Evolutionary conservation across 1,284 basidiomycete species (phyloP).

Genomic region (Volvariella surrecta): DNA sequence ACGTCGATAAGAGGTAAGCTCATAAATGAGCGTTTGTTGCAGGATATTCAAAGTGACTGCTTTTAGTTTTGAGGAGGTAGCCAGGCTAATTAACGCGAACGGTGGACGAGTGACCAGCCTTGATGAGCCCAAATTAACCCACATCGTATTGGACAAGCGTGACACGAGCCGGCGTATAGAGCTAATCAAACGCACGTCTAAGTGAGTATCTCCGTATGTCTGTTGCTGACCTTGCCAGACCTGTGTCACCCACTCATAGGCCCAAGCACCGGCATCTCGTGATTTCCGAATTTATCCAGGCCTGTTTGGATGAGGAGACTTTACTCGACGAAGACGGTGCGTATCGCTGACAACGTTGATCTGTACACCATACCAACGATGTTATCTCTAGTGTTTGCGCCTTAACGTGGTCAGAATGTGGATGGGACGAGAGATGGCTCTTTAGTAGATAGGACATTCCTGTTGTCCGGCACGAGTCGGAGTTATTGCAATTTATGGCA

Average conservation of each 20-base stretch:
- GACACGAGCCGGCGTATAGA: constrained; percentile 64
- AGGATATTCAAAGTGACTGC: constrained; percentile 5
- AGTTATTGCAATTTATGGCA: background rate
- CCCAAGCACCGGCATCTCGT: constrained; percentile 76
- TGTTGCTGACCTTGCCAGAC: constrained; percentile 9
- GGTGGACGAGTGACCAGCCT: constrained; percentile 68
- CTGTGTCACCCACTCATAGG: too few species aligned
- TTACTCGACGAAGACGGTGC: constrained; percentile 74
- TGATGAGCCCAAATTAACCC: constrained; percentile 72
- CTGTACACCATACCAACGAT: background rate
- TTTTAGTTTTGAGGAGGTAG: constrained; percentile 48
- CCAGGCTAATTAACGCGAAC: constrained; percentile 46
- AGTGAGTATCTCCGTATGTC: constrained; percentile 30
- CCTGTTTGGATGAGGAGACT: constrained; percentile 73
- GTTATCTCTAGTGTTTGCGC: constrained; percentile 11
- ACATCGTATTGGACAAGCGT: constrained; percentile 75
- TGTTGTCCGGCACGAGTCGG: background rate
- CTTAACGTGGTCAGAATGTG: constrained; percentile 3
- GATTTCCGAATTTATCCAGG: constrained; percentile 66
- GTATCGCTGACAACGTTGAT: constrained; percentile 13
- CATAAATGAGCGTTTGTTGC: constrained; percentile 6
- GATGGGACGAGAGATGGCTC: background rate
- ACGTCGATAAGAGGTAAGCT: constrained; percentile 43
- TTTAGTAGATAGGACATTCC: background rate
- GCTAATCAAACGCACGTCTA: constrained; percentile 61